Conservation (phyloP, 768 basidiomycete species). For the Calvatia gigantea region DNA sequence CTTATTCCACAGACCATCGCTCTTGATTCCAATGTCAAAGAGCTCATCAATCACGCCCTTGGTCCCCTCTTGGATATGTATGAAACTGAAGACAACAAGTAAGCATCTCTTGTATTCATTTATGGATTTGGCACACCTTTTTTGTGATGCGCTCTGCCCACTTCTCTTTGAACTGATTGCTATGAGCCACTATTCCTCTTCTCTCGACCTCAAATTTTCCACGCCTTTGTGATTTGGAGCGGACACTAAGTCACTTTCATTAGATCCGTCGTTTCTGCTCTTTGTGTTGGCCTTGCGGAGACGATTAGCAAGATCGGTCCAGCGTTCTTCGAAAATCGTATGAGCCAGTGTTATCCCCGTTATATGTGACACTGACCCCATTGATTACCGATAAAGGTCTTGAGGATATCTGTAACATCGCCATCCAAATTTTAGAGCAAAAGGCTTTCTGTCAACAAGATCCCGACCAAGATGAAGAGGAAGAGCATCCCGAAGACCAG, state of each 20-base stretch:
- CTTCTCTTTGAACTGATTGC: constrained; percentile 65
- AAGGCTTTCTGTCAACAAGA: constrained; percentile 97
- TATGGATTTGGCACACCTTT: background rate
- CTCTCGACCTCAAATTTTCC: constrained; percentile 27
- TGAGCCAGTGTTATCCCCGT: constrained; percentile 27
- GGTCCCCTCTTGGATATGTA: constrained; percentile 83
- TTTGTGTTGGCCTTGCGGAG: constrained; percentile 88
- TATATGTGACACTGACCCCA: constrained; percentile 8
- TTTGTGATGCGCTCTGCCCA: constrained; percentile 76
- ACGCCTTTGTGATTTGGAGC: constrained; percentile 5
- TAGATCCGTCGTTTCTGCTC: constrained; percentile 82
- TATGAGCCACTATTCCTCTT: constrained; percentile 46
- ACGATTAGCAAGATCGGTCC: constrained; percentile 92
- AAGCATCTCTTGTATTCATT: constrained; percentile 32
- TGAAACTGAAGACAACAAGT: constrained; percentile 97
- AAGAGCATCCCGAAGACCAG: constrained; percentile 82
- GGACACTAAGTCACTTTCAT: constrained; percentile 19
- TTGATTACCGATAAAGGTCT: constrained; percentile 52
- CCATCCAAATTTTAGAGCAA: constrained; percentile 84
- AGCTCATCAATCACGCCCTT: constrained; percentile 74
- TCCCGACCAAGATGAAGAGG: constrained; percentile 86
- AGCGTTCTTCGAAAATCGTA: constrained; percentile 75
- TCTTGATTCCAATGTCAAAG: constrained; percentile 66
- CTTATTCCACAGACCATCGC: constrained; percentile 26
- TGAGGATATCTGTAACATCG: constrained; percentile 76